Base-by-base conservation (phyloP, 2,329 filamentous ascomycete species). In the Lachnellula subtilissima region DNA sequence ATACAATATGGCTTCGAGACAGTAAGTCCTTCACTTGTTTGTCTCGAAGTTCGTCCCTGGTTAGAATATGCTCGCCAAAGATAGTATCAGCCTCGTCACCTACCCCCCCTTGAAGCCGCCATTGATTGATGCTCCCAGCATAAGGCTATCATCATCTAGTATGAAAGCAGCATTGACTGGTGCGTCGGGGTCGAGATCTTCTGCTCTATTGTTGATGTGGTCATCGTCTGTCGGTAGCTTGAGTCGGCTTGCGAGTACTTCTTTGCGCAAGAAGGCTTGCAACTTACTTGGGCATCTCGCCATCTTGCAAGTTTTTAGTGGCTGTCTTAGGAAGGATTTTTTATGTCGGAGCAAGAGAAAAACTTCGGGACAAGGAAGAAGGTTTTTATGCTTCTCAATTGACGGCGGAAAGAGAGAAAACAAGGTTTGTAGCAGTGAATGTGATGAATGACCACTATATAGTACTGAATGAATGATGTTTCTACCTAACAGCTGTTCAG, bases 211-310 rank as follows among this genome's bases (percentile, higher is more conserved):
- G 12, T 5, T 15, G 1, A 32, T 4, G 25, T 15, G 2, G 11
- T 53, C 47, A 35, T 48, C 40, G 17, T 35, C 19, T 7, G 5
- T 17, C 12, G 52, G 46, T 7, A 47, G 5, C 43, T 57, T 19
- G 22, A 59, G 48, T 11, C 47, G 46, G 14, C 22, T 50, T 48
- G 55, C 58, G 6, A 39, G 40, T 14, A 61, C 45, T 23, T 61
- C 59, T 6, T 45, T 53, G 9, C 52, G 56, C 17, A 59, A 49
- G 32, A 58, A 56, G 11, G 39, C 53, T 25, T 43, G 54, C 11
- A 61, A 52, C 5, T 9, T 17, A 12, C 5, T 23, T n/a, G 15
- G 5, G 45, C 40, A 25, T 32, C 25, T 47, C 11, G 4, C 23
- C 45, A 47, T 47, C 19, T 22, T 17, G 12, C 9, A 23, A 3